A percentile compares a stretch with the other conserved stretches of the same genome.
Evolutionary conservation across 208 protist genomes (phyloP).

Genomic region (Endotrypanum monterogeii): DNA sequence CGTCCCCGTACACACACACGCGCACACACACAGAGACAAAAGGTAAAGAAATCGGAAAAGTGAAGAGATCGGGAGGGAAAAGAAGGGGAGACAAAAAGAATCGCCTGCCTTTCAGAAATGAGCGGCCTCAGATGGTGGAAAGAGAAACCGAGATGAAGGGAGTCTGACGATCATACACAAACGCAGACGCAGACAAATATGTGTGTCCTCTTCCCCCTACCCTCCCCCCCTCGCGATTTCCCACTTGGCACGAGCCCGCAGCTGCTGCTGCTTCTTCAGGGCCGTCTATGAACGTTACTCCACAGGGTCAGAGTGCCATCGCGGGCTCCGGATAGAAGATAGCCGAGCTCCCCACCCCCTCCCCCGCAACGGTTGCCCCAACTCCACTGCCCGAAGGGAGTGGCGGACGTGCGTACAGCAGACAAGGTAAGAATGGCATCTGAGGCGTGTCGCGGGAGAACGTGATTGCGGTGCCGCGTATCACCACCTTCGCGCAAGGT

Average conservation of each 20-base stretch:
- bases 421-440: constrained; percentile 67
- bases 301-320: constrained; percentile 70
- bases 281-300: constrained; percentile 29
- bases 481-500: constrained; percentile 7
- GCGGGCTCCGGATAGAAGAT: constrained; percentile 53
- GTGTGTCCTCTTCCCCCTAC: neutral
- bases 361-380: neutral
- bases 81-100: neutral
- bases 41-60: neutral
- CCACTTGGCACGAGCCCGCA: too few species aligned
- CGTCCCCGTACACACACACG: neutral
- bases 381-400: neutral
- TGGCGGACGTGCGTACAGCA: constrained; percentile 14
- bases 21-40: neutral
- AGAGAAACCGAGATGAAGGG: neutral
- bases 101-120: too few species aligned
- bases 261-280: neutral
- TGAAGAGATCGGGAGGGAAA: neutral
- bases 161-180: neutral
- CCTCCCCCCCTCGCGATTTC: neutral
- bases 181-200: constrained; percentile 2
- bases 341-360: constrained; percentile 9
- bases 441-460: constrained; percentile 43
- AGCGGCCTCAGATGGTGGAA: neutral
- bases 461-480: neutral